phyloP scores from a whole-genome alignment of 1,284 basidiomycete genomes.

The Meira miltonrushii region DNA sequence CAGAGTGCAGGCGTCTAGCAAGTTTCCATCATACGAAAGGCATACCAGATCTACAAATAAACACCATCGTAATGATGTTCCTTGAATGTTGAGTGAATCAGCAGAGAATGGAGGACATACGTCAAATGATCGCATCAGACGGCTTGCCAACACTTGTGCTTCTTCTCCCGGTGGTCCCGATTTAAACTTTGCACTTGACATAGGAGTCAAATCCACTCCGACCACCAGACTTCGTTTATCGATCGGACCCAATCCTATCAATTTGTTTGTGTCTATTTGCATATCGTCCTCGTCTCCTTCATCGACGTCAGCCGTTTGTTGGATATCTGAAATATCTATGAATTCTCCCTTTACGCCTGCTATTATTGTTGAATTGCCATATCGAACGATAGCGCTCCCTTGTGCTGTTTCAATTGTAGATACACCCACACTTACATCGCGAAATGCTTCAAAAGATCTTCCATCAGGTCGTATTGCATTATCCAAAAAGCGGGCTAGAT shows the following conservation, averaged over 20 bases:
- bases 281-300: background rate
- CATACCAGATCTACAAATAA: conserved; percentile 89
- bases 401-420: conserved; percentile 12
- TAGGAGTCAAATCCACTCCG: conserved; percentile 5
- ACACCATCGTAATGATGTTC: conserved; percentile 77
- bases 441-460: background rate
- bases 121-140: conserved; percentile 4
- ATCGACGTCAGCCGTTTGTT: background rate
- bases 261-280: background rate
- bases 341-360: conserved; percentile 18
- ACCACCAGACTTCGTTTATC: conserved; percentile 1
- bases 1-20: conserved; percentile 79
- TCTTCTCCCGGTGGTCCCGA: conserved; percentile 12
- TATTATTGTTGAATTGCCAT: conserved; percentile 13
- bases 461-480: conserved; percentile 10
- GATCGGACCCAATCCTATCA: background rate
- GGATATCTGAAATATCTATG: background rate
- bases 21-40: conserved; percentile 94
- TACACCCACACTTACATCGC: background rate
- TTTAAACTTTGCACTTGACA: conserved; percentile 6
- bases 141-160: conserved; percentile 7
- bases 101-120: background rate
- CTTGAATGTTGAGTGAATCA: conserved; percentile 67
- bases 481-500: conserved; percentile 9
- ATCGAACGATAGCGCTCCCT: conserved; percentile 17